Evolutionary conservation across 805 yeast genomes (phyloP).

Genomic region (Tetrapisispora pingtungensis): DNA sequence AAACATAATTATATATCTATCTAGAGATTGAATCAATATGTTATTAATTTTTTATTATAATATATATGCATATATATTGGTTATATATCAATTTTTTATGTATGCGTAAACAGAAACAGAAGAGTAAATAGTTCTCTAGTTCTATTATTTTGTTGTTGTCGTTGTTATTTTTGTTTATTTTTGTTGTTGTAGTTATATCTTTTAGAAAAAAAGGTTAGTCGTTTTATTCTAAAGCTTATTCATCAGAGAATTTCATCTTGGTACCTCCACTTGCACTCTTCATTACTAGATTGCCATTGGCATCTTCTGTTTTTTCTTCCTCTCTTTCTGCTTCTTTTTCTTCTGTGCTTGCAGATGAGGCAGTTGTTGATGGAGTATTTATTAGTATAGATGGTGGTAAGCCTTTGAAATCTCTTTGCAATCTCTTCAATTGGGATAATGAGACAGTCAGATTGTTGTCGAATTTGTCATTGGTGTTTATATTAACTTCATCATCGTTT

Average conservation of each 20-base stretch:
- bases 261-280: constrained; percentile 24
- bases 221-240: neutral
- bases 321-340: neutral
- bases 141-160: too few relatives aligned
- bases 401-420: constrained; percentile 72
- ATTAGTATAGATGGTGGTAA: constrained; percentile 46
- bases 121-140: too few relatives aligned
- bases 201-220: too few relatives aligned
- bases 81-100: too few relatives aligned
- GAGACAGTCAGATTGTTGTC: constrained; percentile 26
- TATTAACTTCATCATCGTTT: constrained; percentile 4
- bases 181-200: too few relatives aligned
- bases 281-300: constrained; percentile 7
- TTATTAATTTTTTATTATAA: too few relatives aligned
- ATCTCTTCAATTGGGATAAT: constrained; percentile 53
- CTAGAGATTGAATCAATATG: too few relatives aligned
- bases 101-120: too few relatives aligned
- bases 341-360: too few relatives aligned
- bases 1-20: too few relatives aligned
- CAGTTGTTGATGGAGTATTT: neutral
- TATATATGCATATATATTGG: too few relatives aligned
- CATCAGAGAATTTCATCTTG: constrained; percentile 20
- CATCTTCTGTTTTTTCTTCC: constrained; percentile 4
- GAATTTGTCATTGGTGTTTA: constrained; percentile 9
- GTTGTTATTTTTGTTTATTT: too few relatives aligned